These are phyloP conservation scores for Citrus sp. DNA, from an alignment of 345 rosid genomes.

Conservation along the genomic window DNA sequence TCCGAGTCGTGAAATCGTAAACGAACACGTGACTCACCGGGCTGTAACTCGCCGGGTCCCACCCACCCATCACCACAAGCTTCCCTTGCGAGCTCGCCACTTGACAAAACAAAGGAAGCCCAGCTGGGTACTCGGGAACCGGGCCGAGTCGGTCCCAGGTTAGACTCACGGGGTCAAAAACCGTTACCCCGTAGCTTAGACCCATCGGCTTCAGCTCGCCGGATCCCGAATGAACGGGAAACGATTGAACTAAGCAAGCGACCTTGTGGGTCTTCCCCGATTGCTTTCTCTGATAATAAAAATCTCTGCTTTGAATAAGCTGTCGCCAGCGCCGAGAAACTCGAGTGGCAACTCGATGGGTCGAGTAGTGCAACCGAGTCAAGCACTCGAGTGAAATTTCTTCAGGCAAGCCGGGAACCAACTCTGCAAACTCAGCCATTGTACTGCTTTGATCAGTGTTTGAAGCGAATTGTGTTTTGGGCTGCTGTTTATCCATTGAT, in stretches of 20 bases:
- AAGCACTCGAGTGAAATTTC: slow-evolving; percentile 46
- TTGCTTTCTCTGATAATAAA: slow-evolving; percentile 33
- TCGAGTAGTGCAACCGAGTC: slow-evolving; percentile 31
- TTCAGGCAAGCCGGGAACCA: slow-evolving; percentile 44
- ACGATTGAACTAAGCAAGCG: slow-evolving; percentile 37
- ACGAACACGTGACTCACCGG: slow-evolving; percentile 37
- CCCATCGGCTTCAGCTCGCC: slow-evolving; percentile 15
- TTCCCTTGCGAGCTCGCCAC: slow-evolving; percentile 39
- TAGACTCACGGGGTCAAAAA: slow-evolving; percentile 31
- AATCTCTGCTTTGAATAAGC: slow-evolving; percentile 27
- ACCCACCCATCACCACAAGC: slow-evolving; percentile 44
- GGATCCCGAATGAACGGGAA: neutral
- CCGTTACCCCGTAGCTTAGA: slow-evolving; percentile 25
- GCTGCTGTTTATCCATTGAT: neutral
- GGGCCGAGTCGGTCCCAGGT: slow-evolving; percentile 37
- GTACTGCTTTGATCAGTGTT: neutral
- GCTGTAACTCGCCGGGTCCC: slow-evolving; percentile 46
- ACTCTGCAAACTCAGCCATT: slow-evolving; percentile 12
- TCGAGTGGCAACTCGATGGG: slow-evolving; percentile 31
- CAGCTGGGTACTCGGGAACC: slow-evolving; percentile 33
- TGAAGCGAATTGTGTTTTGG: neutral
- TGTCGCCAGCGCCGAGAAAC: slow-evolving; percentile 42
- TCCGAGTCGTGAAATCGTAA: slow-evolving; percentile 40
- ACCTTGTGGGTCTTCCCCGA: slow-evolving; percentile 23
- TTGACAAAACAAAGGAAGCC: slow-evolving; percentile 47